Base-by-base conservation (phyloP, 176 grass and related monocot species). In the Pontederia crassipes region DNA sequence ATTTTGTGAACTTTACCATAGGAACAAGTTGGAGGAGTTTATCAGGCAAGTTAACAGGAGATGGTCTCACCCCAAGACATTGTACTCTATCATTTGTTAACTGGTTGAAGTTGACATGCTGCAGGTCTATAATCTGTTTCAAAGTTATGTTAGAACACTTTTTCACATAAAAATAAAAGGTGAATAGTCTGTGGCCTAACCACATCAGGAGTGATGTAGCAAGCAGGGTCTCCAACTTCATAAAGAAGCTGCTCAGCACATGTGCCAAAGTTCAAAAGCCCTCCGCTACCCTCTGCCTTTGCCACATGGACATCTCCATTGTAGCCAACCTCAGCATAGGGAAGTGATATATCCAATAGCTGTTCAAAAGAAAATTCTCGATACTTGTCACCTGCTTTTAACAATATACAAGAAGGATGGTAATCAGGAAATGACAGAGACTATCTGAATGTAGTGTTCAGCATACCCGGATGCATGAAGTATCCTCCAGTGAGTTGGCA, bases 401-500 rank as follows among this genome's bases (percentile, higher is more conserved):
- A 75, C 17, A 59, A 65, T 40, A 40, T 40, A 40, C 32, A 40
- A 40, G 32, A 40, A 40, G 32, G 6, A 40, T 40, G 32, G 32
- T 40, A 40, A 40, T 40, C 32, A 40, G 32, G 32, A 40, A 40
- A 40, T 7, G 2, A 40, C 6, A 7, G 32, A 40, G 32, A 40
- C 32, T 40, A 40, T 40, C 32, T 40, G 2, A 0, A 40, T 40
- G 32, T 7, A 40, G 32, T 40, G 2, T 40, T 40, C 32, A 40
- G 20, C 64, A 66, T 77, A 96, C 92, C 87, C 71, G 92, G 87
- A 74, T 96, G 92, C 92, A 80, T 90, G 78, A 88, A 96, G 75
- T 96, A 96, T 71, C 92, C 92, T 76, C 92, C 92, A 67, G 83
- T 96, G 54, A 96, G 76, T 85, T 96, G 87, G 82, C 92, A 96